Evolutionary conservation across 257 asterid genomes (phyloP).

Genomic region (Jasminum sambac): DNA sequence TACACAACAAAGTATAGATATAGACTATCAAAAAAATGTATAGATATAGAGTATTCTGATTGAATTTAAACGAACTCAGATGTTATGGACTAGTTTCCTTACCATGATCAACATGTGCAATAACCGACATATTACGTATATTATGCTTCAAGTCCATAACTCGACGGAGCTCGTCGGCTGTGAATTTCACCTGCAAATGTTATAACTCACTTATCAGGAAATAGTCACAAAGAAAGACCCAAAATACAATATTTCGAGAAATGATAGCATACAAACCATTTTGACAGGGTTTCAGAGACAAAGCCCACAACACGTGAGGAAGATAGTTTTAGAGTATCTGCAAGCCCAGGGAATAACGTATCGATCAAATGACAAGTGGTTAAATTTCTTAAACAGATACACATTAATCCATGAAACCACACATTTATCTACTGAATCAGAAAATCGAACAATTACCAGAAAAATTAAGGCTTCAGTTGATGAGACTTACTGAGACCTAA

Average conservation of each 20-base stretch:
- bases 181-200: background rate
- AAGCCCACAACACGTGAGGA: background rate
- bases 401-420: too few species aligned
- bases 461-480: too few species aligned
- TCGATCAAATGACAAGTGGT: background rate
- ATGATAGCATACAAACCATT: background rate
- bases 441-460: too few species aligned
- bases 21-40: too few species aligned
- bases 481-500: too few species aligned
- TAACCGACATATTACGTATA: background rate
- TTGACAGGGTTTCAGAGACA: background rate
- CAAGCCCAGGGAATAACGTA: background rate
- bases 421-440: too few species aligned
- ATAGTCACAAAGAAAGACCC: background rate
- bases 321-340: background rate
- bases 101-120: slow-evolving; percentile 16
- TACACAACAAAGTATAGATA: too few species aligned
- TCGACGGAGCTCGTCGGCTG: background rate
- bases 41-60: too few species aligned
- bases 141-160: slow-evolving; percentile 8
- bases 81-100: background rate
- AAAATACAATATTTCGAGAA: background rate
- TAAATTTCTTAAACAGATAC: too few species aligned
- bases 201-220: background rate
- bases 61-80: too few species aligned